A percentile compares a stretch with the other conserved stretches of the same genome.
Evolutionary conservation across 2,329 filamentous ascomycete genomes (phyloP).

Genomic region (Colletotrichum tamarilloi): DNA sequence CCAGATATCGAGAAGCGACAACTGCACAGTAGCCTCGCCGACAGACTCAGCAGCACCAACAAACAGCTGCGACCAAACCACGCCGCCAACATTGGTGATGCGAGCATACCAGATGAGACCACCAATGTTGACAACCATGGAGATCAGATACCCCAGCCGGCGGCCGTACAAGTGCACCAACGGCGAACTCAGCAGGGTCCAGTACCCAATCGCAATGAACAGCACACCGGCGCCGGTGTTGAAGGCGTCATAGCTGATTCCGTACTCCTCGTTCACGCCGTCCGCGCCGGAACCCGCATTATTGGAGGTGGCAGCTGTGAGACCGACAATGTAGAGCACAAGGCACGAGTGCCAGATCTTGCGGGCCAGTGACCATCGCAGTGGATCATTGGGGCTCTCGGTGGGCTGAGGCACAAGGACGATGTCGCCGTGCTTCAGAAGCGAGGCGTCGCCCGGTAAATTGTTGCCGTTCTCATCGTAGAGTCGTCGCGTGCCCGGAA

Average conservation of each 20-base stretch:
- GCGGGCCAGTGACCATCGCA: constrained; percentile 59
- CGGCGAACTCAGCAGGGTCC: constrained; percentile 63
- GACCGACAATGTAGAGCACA: constrained; percentile 63
- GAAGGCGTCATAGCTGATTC: constrained; percentile 62
- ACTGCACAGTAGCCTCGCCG: constrained; percentile 66
- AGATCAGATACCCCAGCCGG: constrained; percentile 64
- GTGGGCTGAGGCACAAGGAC: constrained; percentile 66
- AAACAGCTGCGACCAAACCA: constrained; percentile 67
- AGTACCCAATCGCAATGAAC: constrained; percentile 67
- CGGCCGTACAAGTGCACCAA: constrained; percentile 66
- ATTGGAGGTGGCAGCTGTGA: constrained; percentile 68
- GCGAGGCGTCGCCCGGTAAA: constrained; percentile 24
- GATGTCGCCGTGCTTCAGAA: constrained; percentile 51
- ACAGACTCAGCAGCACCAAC: constrained; percentile 67
- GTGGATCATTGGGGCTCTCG: constrained; percentile 61
- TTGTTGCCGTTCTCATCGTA: constrained; percentile 22
- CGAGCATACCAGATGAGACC: constrained; percentile 66
- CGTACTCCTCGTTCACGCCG: constrained; percentile 60
- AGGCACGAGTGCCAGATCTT: constrained; percentile 63
- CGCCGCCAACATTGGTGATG: constrained; percentile 54
- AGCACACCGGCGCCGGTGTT: constrained; percentile 68
- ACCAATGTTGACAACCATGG: constrained; percentile 58
- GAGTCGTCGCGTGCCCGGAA: constrained; percentile 33
- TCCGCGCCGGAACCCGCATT: constrained; percentile 63
- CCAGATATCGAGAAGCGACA: constrained; percentile 68